Evolutionary conservation across 2,329 filamentous ascomycete species (phyloP).

Genomic region (Clarireedia hainanense): DNA sequence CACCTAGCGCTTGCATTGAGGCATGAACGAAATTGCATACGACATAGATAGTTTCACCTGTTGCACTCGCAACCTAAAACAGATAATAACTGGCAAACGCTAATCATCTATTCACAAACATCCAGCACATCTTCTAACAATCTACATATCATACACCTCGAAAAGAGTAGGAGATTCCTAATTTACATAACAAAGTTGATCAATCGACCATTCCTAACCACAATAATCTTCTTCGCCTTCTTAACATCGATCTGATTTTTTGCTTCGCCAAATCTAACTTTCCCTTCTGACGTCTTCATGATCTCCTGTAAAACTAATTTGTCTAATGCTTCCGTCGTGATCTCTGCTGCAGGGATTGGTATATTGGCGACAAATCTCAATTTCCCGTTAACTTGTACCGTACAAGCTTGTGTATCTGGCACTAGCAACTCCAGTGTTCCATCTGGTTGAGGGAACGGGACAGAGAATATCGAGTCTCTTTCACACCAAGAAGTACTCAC

Average conservation of each 20-base stretch:
- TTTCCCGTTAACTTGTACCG: conserved; percentile 77
- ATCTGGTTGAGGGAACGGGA: conserved; percentile 51
- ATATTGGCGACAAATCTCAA: conserved; percentile 61
- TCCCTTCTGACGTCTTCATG: conserved; percentile 52
- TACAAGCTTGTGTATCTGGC: conserved; percentile 45
- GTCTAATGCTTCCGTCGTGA: conserved; percentile 39
- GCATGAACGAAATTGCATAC: no score
- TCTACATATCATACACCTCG: no score
- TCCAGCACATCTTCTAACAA: no score
- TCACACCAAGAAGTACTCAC: background rate
- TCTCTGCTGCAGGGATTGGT: conserved; percentile 37
- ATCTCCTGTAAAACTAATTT: conserved; percentile 57
- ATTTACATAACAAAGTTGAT: conserved; percentile 62
- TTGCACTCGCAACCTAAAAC: no score
- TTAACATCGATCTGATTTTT: conserved; percentile 35
- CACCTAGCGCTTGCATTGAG: no score
- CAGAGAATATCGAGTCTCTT: background rate
- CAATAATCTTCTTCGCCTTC: conserved; percentile 54
- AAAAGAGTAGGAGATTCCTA: no score
- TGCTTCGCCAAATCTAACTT: conserved; percentile 37
- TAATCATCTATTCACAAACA: no score
- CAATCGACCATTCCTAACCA: conserved; percentile 58
- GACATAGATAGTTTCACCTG: no score
- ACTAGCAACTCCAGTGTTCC: conserved; percentile 43
- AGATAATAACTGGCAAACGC: no score